Conservation (phyloP, 441 rosid species). For the Pelargonium hybrid region DNA sequence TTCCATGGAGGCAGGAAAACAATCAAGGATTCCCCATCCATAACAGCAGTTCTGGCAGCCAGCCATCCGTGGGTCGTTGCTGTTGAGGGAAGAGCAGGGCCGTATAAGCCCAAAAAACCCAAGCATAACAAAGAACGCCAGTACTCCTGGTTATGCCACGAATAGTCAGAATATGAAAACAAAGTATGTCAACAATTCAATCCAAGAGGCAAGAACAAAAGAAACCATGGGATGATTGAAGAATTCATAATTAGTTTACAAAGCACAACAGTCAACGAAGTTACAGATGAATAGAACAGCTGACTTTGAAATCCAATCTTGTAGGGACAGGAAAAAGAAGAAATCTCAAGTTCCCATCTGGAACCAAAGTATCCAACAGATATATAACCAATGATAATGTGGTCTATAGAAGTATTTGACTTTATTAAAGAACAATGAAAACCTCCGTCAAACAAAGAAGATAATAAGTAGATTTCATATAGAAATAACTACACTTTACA, state of each 20-base stretch:
- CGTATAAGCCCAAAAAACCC: constrained; percentile 82
- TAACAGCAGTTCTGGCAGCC: constrained; percentile 96
- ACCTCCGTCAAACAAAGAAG: too few relatives aligned
- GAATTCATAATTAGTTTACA: background rate
- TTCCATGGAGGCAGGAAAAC: constrained; percentile 95
- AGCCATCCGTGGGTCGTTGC: constrained; percentile 82
- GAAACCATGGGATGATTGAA: background rate
- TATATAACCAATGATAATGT: too few relatives aligned
- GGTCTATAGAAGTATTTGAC: too few relatives aligned
- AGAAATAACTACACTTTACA: too few relatives aligned
- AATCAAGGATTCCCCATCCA: constrained; percentile 91
- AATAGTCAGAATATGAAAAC: constrained; percentile 8
- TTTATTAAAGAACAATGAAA: too few relatives aligned
- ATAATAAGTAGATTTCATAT: too few relatives aligned
- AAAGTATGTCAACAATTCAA: background rate
- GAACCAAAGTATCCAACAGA: too few relatives aligned
- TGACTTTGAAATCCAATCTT: background rate
- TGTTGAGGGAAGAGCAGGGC: constrained; percentile 71
- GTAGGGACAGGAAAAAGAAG: too few relatives aligned
- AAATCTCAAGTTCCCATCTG: too few relatives aligned
- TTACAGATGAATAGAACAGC: background rate
- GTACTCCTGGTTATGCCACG: constrained; percentile 43
- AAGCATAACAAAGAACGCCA: constrained; percentile 78
- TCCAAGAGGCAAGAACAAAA: background rate
- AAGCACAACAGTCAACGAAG: background rate